These are phyloP conservation scores for Hypoxylon sp. DNA, from an alignment of 2,329 filamentous ascomycete species.

Conservation along the genomic window DNA sequence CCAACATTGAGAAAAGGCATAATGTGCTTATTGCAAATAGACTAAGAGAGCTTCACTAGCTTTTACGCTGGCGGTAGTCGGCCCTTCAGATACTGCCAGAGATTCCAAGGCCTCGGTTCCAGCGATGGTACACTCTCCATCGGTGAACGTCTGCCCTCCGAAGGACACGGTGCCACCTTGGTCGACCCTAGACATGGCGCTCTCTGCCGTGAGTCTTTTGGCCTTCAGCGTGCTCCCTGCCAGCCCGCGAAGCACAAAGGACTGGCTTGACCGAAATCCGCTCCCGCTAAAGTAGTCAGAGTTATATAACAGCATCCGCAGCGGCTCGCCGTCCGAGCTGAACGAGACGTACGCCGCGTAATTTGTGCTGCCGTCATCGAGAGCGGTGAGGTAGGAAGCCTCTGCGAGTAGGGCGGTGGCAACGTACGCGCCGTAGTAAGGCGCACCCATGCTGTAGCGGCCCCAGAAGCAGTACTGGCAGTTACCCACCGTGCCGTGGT, in stretches of 20 bases:
- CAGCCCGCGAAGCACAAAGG: slow-evolving; percentile 54
- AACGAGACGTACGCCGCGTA: slow-evolving; percentile 58
- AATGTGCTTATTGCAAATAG: slow-evolving; percentile 48
- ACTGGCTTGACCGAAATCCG: slow-evolving; percentile 47
- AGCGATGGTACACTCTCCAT: slow-evolving; percentile 54
- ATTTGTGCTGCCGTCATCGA: slow-evolving; percentile 53
- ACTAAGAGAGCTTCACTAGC: slow-evolving; percentile 59
- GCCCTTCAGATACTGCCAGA: slow-evolving; percentile 45
- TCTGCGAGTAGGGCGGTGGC: slow-evolving; percentile 55
- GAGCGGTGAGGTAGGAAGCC: slow-evolving; percentile 52
- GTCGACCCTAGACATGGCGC: slow-evolving; percentile 54
- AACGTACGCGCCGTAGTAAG: slow-evolving; percentile 61
- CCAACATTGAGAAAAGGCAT: too few relatives aligned
- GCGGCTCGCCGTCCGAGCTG: slow-evolving; percentile 47
- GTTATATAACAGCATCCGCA: slow-evolving; percentile 55
- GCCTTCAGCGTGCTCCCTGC: slow-evolving; percentile 46
- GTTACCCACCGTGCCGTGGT: slow-evolving; percentile 61
- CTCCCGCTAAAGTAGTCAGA: slow-evolving; percentile 52
- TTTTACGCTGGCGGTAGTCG: slow-evolving; percentile 51
- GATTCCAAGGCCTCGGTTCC: slow-evolving; percentile 53
- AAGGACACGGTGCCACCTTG: slow-evolving; percentile 52
- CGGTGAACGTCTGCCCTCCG: slow-evolving; percentile 55
- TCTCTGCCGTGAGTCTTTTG: slow-evolving; percentile 55
- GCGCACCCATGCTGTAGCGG: slow-evolving; percentile 57
- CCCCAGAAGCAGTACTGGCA: slow-evolving; percentile 50